A percentile compares a stretch with the other conserved stretches of the same genome.
Evolutionary conservation across 306 rosid genomes (phyloP).

Genomic region (Gynostemma pentaphyllum): DNA sequence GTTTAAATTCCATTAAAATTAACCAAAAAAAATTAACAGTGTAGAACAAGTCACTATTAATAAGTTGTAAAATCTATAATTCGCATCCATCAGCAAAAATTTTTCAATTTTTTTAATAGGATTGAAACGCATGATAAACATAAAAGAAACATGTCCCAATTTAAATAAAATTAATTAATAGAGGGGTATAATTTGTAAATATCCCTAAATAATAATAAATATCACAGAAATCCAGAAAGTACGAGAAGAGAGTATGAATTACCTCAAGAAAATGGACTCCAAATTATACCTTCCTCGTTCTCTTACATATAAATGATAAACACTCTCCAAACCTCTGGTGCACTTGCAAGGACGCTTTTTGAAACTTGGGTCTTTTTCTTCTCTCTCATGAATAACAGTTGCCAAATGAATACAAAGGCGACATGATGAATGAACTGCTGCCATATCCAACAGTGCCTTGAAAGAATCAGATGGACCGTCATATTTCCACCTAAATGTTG

Average conservation of each 20-base stretch:
- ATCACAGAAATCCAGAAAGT: background rate
- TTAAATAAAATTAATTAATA: too few species aligned
- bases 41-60: too few species aligned
- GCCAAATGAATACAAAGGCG: slow-evolving; percentile 99
- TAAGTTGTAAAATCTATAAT: too few species aligned
- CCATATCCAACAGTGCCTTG: slow-evolving; percentile 99
- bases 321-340: slow-evolving; percentile 57
- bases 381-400: slow-evolving; percentile 51
- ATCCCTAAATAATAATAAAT: background rate
- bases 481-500: slow-evolving; percentile 71
- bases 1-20: too few species aligned
- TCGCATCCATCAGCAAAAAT: too few species aligned
- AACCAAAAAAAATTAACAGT: too few species aligned
- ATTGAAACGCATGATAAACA: too few species aligned
- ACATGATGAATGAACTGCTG: slow-evolving; percentile 96
- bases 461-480: slow-evolving; percentile 94
- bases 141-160: too few species aligned
- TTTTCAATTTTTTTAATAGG: too few species aligned
- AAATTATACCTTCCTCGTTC: slow-evolving; percentile 82
- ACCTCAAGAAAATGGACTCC: slow-evolving; percentile 91
- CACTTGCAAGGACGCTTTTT: slow-evolving; percentile 88
- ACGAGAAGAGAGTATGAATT: slow-evolving; percentile 10
- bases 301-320: slow-evolving; percentile 67
- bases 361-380: slow-evolving; percentile 49
- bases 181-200: too few species aligned